These are phyloP conservation scores for Golovinomyces cichoracearum DNA, from an alignment of 2,329 filamentous ascomycete genomes.

Conservation along the genomic window DNA sequence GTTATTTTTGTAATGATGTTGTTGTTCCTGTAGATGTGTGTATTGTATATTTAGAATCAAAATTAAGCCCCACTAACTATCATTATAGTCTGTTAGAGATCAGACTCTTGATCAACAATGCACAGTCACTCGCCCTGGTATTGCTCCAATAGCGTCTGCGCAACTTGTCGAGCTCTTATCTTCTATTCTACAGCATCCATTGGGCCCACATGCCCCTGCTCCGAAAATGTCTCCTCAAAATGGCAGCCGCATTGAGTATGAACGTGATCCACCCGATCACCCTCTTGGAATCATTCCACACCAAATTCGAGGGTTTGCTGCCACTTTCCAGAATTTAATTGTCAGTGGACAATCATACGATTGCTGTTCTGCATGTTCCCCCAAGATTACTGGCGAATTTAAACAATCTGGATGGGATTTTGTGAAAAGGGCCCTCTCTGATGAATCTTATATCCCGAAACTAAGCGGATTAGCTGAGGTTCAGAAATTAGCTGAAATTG, in stretches of 20 bases:
- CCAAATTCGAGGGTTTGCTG: conserved; percentile 53
- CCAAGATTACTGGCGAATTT: conserved; percentile 41
- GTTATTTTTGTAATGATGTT: conserved; percentile 97
- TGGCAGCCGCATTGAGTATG: conserved; percentile 18
- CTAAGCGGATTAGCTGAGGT: conserved; percentile 49
- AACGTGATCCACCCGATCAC: conserved; percentile 30
- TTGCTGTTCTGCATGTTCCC: conserved; percentile 57
- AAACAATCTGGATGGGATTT: conserved; percentile 47
- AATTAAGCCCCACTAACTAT: conserved; percentile 4
- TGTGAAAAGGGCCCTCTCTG: conserved; percentile 44
- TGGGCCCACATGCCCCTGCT: conserved; percentile 35
- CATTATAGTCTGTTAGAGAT: conserved; percentile 60
- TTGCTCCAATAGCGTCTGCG: conserved; percentile 76
- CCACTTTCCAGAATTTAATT: conserved; percentile 46
- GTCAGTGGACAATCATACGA: conserved; percentile 53
- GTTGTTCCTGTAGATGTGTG: conserved; percentile 79
- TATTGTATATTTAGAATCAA: conserved; percentile 7
- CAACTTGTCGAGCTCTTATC: conserved; percentile 74
- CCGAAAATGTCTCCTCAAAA: conserved; percentile 18
- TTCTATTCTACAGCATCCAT: conserved; percentile 65
- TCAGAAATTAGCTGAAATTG: conserved; percentile 29
- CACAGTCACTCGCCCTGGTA: conserved; percentile 80
- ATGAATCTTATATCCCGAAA: conserved; percentile 56
- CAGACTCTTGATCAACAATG: conserved; percentile 94
- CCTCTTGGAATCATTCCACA: conserved; percentile 49